A percentile compares a stretch with the other conserved stretches of the same genome.
Conservation (phyloP, 2,329 filamentous ascomycete genomes). For the Alternaria panax region DNA sequence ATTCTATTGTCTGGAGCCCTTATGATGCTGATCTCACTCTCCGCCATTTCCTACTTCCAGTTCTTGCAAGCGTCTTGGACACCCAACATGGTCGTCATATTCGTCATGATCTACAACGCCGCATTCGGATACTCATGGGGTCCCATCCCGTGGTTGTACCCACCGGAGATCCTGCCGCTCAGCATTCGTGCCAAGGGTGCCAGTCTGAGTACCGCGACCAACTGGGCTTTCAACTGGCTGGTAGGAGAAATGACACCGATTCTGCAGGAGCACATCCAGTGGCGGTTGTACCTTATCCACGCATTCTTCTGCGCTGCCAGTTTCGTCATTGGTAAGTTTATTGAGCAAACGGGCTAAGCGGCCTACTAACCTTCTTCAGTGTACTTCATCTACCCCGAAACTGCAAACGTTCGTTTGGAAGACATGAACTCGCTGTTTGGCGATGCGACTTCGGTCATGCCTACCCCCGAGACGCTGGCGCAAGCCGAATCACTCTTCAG, state of each 20-base stretch:
- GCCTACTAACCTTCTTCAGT: slow-evolving; percentile 63
- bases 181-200: slow-evolving; percentile 98
- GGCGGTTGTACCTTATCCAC: slow-evolving; percentile 93
- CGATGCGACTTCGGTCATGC: slow-evolving; percentile 83
- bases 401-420: slow-evolving; percentile 90
- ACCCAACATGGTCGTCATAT: slow-evolving; percentile 84
- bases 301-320: slow-evolving; percentile 96
- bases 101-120: slow-evolving; percentile 98
- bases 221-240: slow-evolving; percentile 98
- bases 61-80: slow-evolving; percentile 82
- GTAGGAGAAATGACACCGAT: slow-evolving; percentile 95
- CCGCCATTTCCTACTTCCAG: slow-evolving; percentile 92
- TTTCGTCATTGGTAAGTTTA: slow-evolving; percentile 88
- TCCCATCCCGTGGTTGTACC: slow-evolving; percentile 97
- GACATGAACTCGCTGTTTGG: slow-evolving; percentile 97
- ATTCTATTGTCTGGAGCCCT: slow-evolving; percentile 91
- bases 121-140: slow-evolving; percentile 98
- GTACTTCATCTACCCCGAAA: slow-evolving; percentile 97
- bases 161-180: slow-evolving; percentile 95
- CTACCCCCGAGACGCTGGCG: slow-evolving; percentile 77
- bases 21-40: slow-evolving; percentile 87
- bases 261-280: slow-evolving; percentile 88
- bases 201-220: slow-evolving; percentile 92
- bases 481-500: slow-evolving; percentile 86
- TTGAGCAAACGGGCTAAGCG: not conserved